Conservation (phyloP, 176 grass and related monocot species). For the Oryza longistaminata region DNA sequence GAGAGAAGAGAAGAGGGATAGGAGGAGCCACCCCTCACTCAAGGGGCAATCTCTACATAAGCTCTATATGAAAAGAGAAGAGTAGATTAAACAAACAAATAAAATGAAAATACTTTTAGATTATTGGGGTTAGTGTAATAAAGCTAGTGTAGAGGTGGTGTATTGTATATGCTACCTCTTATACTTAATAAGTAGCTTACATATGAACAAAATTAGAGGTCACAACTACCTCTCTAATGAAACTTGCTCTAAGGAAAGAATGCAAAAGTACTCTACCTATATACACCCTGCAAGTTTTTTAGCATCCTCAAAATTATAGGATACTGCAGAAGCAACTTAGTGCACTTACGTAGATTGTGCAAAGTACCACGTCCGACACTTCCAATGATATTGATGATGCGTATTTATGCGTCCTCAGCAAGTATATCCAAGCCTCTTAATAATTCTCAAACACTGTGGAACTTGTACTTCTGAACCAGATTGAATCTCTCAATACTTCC, state of each 20-base stretch:
- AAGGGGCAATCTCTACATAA: no score
- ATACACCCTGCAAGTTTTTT: slow-evolving; percentile 40
- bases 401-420: slow-evolving; percentile 24
- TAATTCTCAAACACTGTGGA: slow-evolving; percentile 71
- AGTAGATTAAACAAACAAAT: no score
- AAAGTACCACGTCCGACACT: slow-evolving; percentile 19
- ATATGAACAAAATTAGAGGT: no score
- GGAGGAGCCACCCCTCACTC: no score
- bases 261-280: slow-evolving; percentile 28
- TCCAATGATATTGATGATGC: neutral
- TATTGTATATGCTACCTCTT: no score
- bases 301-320: slow-evolving; percentile 25
- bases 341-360: slow-evolving; percentile 1
- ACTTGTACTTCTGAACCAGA: slow-evolving; percentile 98
- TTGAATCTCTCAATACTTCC: slow-evolving; percentile 87
- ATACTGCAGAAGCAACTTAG: slow-evolving; percentile 28
- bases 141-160: no score
- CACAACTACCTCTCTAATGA: no score
- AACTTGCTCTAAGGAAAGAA: slow-evolving; percentile 8
- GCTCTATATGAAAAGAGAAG: no score
- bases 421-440: slow-evolving; percentile 28
- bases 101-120: no score
- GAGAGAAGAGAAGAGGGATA: no score
- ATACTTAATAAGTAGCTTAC: no score
- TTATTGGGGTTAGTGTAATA: no score